phyloP scores from a whole-genome alignment of 192 early-diverging fungal genomes.

The Rhizophagus prolifer region DNA sequence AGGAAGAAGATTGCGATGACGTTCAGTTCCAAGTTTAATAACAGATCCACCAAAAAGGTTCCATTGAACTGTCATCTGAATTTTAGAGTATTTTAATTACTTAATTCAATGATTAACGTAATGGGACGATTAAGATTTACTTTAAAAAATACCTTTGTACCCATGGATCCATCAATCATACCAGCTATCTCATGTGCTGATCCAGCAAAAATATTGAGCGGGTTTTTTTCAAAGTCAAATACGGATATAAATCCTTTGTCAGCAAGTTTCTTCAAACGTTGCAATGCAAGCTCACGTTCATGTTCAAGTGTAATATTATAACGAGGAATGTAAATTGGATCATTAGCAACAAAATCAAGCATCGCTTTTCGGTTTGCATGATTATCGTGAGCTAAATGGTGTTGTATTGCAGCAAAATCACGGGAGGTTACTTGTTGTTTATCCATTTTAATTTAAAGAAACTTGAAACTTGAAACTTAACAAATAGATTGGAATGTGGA shows the following conservation, averaged over 20 bases:
- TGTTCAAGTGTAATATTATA: conserved; percentile 61
- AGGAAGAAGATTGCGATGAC: conserved; percentile 63
- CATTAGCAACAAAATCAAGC: conserved; percentile 49
- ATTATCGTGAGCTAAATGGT: conserved; percentile 54
- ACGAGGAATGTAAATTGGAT: conserved; percentile 60
- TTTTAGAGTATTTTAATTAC: not conserved
- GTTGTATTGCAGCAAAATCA: not conserved
- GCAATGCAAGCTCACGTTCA: conserved; percentile 64
- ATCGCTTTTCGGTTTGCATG: conserved; percentile 52
- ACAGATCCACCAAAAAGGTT: conserved; percentile 70
- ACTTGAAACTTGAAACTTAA: no score
- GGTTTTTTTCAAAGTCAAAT: conserved; percentile 69
- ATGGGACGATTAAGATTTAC: no score
- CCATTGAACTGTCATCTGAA: conserved; percentile 55
- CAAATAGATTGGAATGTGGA: no score
- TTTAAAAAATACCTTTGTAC: conserved; percentile 59
- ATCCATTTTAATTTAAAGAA: not conserved
- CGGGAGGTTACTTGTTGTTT: not conserved
- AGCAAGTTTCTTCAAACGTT: conserved; percentile 50
- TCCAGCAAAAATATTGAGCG: conserved; percentile 62
- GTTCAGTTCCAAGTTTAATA: conserved; percentile 72
- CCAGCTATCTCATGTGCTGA: conserved; percentile 69
- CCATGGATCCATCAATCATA: conserved; percentile 68
- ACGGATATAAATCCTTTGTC: conserved; percentile 61
- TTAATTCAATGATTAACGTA: not conserved